Evolutionary conservation across 148 eudicot species (phyloP).

Genomic region (Persicaria maculosa): DNA sequence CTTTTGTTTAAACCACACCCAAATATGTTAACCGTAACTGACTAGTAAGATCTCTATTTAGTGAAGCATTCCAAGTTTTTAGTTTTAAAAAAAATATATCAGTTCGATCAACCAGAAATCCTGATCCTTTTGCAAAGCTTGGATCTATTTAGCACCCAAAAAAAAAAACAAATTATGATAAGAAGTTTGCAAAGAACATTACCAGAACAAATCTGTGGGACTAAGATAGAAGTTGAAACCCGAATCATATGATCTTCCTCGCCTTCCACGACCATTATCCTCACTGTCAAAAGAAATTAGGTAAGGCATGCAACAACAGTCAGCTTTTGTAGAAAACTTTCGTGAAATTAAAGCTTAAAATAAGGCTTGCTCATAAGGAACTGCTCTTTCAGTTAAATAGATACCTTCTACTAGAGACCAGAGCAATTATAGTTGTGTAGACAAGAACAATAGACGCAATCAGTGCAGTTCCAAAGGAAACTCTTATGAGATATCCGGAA

Average conservation of each 20-base stretch:
- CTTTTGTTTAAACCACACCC: no score
- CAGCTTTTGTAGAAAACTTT: background rate
- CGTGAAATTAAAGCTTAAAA: background rate
- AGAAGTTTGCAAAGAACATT: slow-evolving; percentile 13
- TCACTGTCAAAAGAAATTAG: slow-evolving; percentile 37
- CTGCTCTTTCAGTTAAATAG: background rate
- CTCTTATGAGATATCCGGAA: slow-evolving; percentile 79
- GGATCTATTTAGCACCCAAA: background rate
- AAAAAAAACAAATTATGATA: background rate
- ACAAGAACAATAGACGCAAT: slow-evolving; percentile 92
- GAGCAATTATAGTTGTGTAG: slow-evolving; percentile 72
- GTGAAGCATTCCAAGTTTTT: no score
- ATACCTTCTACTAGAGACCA: slow-evolving; percentile 77
- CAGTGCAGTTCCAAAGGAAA: slow-evolving; percentile 87
- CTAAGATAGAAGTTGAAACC: slow-evolving; percentile 49
- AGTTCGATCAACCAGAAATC: no score
- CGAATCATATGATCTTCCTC: slow-evolving; percentile 56
- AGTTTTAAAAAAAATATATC: no score
- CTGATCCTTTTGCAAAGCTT: background rate
- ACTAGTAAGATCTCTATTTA: no score
- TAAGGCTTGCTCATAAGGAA: background rate
- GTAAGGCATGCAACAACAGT: background rate
- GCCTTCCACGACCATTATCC: slow-evolving; percentile 67
- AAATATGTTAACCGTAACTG: no score
- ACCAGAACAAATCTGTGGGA: slow-evolving; percentile 80